These are phyloP conservation scores for Fusarium compactum DNA, from an alignment of 2,329 filamentous ascomycete species.

Conservation along the genomic window DNA sequence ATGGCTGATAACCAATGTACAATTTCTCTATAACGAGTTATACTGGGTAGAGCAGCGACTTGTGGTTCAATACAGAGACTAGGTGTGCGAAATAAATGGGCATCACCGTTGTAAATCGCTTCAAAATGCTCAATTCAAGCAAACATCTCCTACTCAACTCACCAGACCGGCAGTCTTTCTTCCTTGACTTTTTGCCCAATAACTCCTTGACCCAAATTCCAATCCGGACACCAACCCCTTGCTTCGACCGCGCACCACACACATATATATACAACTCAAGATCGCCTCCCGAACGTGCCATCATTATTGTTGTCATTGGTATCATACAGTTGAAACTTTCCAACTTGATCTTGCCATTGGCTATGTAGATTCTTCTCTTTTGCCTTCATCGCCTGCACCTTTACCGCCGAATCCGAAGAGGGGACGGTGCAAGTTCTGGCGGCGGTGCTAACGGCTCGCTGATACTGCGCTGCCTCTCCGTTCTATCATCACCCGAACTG, in stretches of 20 bases:
- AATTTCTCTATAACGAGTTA: background rate
- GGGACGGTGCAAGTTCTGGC: slow-evolving; percentile 51
- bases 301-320: slow-evolving; percentile 37
- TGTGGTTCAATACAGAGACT: background rate
- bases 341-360: slow-evolving; percentile 23
- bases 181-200: slow-evolving; percentile 19
- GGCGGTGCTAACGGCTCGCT: slow-evolving; percentile 57
- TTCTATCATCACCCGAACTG: slow-evolving; percentile 65
- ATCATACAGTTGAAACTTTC: slow-evolving; percentile 36
- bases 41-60: background rate
- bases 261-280: slow-evolving; percentile 33
- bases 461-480: slow-evolving; percentile 69
- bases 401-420: slow-evolving; percentile 51
- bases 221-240: slow-evolving; percentile 13
- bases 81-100: background rate
- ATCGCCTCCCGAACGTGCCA: slow-evolving; percentile 9
- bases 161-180: slow-evolving; percentile 1
- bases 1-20: background rate
- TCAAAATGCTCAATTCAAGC: slow-evolving; percentile 11
- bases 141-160: slow-evolving; percentile 10
- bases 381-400: background rate
- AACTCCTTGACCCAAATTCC: slow-evolving; percentile 35
- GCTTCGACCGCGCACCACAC: slow-evolving; percentile 18
- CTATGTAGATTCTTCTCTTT: slow-evolving; percentile 16
- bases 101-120: slow-evolving; percentile 1